phyloP scores from a whole-genome alignment of 352 stramenopile genomes.

The Pythium rishiriense region DNA sequence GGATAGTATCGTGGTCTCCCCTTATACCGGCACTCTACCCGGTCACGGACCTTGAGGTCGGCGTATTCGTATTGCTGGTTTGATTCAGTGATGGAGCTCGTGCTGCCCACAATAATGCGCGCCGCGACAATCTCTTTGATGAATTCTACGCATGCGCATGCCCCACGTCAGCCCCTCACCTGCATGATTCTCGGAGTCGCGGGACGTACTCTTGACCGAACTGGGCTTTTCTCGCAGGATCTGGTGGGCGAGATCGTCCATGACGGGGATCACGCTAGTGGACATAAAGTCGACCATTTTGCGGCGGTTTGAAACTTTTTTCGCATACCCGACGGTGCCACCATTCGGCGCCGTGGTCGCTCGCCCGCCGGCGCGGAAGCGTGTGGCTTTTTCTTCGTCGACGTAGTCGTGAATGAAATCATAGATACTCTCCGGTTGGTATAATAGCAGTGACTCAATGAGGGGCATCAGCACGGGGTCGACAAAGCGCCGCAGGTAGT shows the following conservation, averaged over 20 bases:
- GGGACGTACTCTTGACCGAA: slow-evolving; percentile 53
- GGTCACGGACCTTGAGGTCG: slow-evolving; percentile 43
- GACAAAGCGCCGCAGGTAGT: slow-evolving; percentile 76
- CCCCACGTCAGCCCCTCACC: background rate
- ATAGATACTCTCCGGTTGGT: slow-evolving; percentile 78
- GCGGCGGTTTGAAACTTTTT: slow-evolving; percentile 64
- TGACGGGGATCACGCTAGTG: slow-evolving; percentile 79
- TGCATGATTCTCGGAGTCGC: background rate
- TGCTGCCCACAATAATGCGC: slow-evolving; percentile 47
- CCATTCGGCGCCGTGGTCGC: slow-evolving; percentile 4
- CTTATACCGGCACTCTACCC: slow-evolving; percentile 70
- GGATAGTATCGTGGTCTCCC: slow-evolving; percentile 60
- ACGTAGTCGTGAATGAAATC: slow-evolving; percentile 84
- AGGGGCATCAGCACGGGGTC: slow-evolving; percentile 83
- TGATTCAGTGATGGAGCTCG: slow-evolving; percentile 25
- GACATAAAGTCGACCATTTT: slow-evolving; percentile 88
- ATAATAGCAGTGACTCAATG: slow-evolving; percentile 77
- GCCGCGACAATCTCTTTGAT: slow-evolving; percentile 63
- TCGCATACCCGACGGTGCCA: slow-evolving; percentile 50
- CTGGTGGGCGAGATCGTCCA: slow-evolving; percentile 81
- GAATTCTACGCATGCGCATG: slow-evolving; percentile 35
- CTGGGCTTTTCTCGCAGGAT: slow-evolving; percentile 72
- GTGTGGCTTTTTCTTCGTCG: slow-evolving; percentile 47
- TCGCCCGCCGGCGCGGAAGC: slow-evolving; percentile 33
- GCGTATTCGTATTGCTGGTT: slow-evolving; percentile 44